Evolutionary conservation across 441 rosid species (phyloP).

Genomic region (Mallotus repandus): DNA sequence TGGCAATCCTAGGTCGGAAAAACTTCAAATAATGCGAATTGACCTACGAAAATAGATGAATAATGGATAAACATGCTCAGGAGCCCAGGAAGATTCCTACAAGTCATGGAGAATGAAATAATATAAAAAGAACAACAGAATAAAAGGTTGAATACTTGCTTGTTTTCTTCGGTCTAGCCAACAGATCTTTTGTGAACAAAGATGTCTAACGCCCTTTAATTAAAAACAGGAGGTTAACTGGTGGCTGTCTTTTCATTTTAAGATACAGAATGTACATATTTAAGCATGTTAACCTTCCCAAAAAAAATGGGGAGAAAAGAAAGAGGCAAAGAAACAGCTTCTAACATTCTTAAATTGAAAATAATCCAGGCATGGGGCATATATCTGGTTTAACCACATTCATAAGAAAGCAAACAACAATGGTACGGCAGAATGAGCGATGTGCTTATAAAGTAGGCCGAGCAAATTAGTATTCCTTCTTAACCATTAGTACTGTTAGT

Average conservation of each 20-base stretch:
- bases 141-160: not conserved
- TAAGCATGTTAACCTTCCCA: not conserved
- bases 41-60: not conserved
- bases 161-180: not conserved
- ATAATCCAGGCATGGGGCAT: not conserved
- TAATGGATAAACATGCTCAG: not conserved
- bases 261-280: conserved; percentile 1
- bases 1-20: not conserved
- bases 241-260: not conserved
- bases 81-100: not conserved
- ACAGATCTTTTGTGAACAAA: not conserved
- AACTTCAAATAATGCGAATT: not conserved
- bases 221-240: not conserved
- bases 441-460: not conserved
- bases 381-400: not conserved
- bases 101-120: not conserved
- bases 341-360: not conserved
- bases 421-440: not conserved
- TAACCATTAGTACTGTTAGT: conserved; percentile 14
- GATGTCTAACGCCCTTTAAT: not conserved
- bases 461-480: not conserved
- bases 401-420: not conserved
- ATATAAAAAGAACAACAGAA: not conserved
- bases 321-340: too few species aligned
- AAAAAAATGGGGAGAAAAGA: not conserved